Percentiles rank a stretch among this genome's conserved stretches.
These are phyloP conservation scores for Beauveria medogensis DNA, from an alignment of 2,329 filamentous ascomycete genomes.

Conservation along the genomic window DNA sequence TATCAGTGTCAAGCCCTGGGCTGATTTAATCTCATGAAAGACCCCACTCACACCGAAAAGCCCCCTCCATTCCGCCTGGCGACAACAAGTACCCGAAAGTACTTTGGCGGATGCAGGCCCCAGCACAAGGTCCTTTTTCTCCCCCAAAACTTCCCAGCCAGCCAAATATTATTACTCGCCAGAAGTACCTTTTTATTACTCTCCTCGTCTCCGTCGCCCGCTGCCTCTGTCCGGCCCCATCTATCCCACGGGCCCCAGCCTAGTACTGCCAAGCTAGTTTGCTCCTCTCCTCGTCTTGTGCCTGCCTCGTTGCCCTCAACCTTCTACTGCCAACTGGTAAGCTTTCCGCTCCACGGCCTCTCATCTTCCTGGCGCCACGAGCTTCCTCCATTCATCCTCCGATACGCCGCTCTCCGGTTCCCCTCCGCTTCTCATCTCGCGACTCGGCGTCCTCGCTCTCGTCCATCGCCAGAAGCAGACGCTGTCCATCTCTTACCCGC, in stretches of 20 bases:
- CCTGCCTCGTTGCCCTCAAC: neutral
- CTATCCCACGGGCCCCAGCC: neutral
- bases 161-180: too few species aligned
- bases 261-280: neutral
- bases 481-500: neutral
- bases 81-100: constrained; percentile 9
- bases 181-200: too few species aligned
- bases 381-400: constrained; percentile 7
- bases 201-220: neutral
- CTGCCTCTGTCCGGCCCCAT: neutral
- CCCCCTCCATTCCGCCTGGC: constrained; percentile 1
- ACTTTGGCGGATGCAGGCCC: neutral
- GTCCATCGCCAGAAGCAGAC: neutral
- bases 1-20: constrained; percentile 23
- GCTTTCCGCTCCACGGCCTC: constrained; percentile 2
- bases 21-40: constrained; percentile 34
- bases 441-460: neutral
- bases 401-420: constrained; percentile 5
- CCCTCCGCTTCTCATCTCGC: neutral
- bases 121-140: neutral
- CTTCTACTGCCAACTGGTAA: neutral
- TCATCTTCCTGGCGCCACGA: constrained; percentile 9
- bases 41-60: constrained; percentile 32
- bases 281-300: neutral
- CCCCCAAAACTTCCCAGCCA: too few species aligned